These are phyloP conservation scores for Leishmania mexicana DNA, from an alignment of 208 protist genomes.

Conservation along the genomic window DNA sequence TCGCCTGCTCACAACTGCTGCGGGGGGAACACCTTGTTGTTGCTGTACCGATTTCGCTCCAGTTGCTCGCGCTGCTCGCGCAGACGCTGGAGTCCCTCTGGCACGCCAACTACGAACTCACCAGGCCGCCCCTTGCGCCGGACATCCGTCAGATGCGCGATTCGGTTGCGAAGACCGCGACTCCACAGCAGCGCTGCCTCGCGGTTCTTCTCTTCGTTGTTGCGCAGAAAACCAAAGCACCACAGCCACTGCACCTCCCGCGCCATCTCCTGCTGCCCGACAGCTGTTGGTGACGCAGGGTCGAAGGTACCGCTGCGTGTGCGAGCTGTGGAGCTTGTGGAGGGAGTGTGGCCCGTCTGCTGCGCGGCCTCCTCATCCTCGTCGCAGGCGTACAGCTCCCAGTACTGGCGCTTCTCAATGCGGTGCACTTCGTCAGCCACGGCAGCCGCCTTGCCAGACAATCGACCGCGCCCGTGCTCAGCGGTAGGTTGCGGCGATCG, in stretches of 20 bases:
- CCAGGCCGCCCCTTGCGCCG: slow-evolving; percentile 73
- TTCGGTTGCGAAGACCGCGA: slow-evolving; percentile 53
- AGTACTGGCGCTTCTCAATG: slow-evolving; percentile 42
- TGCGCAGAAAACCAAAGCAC: slow-evolving; percentile 82
- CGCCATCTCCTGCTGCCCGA: slow-evolving; percentile 38
- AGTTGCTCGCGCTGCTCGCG: slow-evolving; percentile 76
- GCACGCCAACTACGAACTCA: slow-evolving; percentile 91
- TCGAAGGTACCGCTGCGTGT: slow-evolving; percentile 10
- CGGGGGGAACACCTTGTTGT: slow-evolving; percentile 75
- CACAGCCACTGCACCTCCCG: slow-evolving; percentile 77
- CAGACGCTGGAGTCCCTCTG: slow-evolving; percentile 79
- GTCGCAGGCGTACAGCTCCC: slow-evolving; percentile 38
- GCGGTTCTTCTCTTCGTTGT: slow-evolving; percentile 57
- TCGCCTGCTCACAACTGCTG: slow-evolving; percentile 34
- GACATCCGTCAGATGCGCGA: slow-evolving; percentile 84
- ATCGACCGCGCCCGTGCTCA: background rate
- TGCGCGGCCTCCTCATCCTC: slow-evolving; percentile 34
- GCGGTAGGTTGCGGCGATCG: background rate
- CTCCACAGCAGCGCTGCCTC: slow-evolving; percentile 73
- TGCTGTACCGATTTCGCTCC: slow-evolving; percentile 78
- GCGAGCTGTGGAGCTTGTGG: background rate
- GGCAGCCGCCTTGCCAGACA: slow-evolving; percentile 16
- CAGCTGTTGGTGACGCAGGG: slow-evolving; percentile 2
- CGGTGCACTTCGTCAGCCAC: slow-evolving; percentile 25
- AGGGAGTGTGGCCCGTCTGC: background rate